Evolutionary conservation across 2,329 filamentous ascomycete species (phyloP), one percentile per base, ranked within the genome.

Genomic region (Microdochium paspali): DNA sequence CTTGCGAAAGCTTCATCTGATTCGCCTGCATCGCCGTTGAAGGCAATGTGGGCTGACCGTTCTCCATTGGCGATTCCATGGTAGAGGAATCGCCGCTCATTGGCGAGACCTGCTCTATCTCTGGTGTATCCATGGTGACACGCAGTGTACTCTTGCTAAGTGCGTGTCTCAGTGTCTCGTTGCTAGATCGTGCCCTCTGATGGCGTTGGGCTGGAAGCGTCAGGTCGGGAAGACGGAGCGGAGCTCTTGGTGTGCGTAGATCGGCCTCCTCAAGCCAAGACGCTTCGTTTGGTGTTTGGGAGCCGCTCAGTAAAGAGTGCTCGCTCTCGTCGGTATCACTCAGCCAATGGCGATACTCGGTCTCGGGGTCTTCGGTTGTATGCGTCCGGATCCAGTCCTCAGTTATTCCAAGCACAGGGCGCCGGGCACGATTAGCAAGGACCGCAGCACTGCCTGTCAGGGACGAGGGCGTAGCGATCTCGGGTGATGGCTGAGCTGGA

Each of bases 321-420:
- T 88, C 85, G 62, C 84, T 89, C 58, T 79, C 79, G 60, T 79
- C 79, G 23, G 79, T 77, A 76, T 94, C 88, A 62, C 87, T 94
- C 55, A 90, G 75, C 89, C 89, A 95, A 65, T 89, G 84, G 51
- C 80, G 81, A 54, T 80, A 79, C 61, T 93, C 87, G 26, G 77
- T 79, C 55, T 81, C 76, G 54, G 75, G 76, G 54, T 84, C 80
- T 53, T 79, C 77, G n/a, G 83, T 77, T n/a, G 87, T 82, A 60
- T 90, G 88, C 51, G 87, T 85, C 51, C 86, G 84, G 54, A 93
- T 89, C 87, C 87, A 91, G 70, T 90, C 85, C 64, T 90, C 85
- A 0, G 85, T 89, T 47, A 90, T 76, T 50, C 84, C 81, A 54
- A 73, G 71, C 15, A 73, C 69, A 48, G 77, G 72, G 61, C 81